Evolutionary conservation across 1,284 basidiomycete species (phyloP), one percentile per base, ranked within the genome.

Genomic region (Rhodotorula sp.): DNA sequence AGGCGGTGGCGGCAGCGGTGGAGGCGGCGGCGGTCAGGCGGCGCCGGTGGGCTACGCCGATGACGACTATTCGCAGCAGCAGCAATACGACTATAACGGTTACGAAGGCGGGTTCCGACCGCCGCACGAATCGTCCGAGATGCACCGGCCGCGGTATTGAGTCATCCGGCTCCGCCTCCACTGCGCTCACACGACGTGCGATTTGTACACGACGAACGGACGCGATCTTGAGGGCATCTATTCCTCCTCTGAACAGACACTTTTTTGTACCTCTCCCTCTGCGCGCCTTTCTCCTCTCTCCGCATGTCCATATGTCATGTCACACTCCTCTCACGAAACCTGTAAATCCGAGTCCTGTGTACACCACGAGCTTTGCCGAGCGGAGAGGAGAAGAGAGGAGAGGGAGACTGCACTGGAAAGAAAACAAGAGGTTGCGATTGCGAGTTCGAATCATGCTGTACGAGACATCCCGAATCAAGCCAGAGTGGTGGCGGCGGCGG

Each of bases 21-120:
- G 38, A 4, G 34, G 28, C 28, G 26, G 54, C 54, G 38, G 38
- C 34, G 34, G 34, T 6, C 49, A 18, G 23, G 49, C 19, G 23
- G 49, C 19, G 19, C 23, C 38, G 49, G 14, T 50, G 5, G n/a
- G 54, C 26, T 57, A 57, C 56, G 19, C 18, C 18, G 56, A 34
- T 34, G 56, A 34, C 19, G 15, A 57, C 19, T 31, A 18, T 12
- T 56, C 34, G 31, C 34, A 31, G 34, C 31, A 38, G 23, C 56
- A 57, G 23, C 28, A 28, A 28, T 67, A 70, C 45, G 61, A 55
- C 31, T 47, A 70, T 23, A 38, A 28, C 2, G 48, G 31, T 28
- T 49, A 38, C 23, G 57, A 62, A 28, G 56, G 45, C 18, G 61
- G 38, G 26, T 43, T 64, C 31, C 45, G 28, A 47, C 43, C 52